These are phyloP conservation scores for Viola pubescens DNA, from an alignment of 441 rosid genomes.

Conservation along the genomic window DNA sequence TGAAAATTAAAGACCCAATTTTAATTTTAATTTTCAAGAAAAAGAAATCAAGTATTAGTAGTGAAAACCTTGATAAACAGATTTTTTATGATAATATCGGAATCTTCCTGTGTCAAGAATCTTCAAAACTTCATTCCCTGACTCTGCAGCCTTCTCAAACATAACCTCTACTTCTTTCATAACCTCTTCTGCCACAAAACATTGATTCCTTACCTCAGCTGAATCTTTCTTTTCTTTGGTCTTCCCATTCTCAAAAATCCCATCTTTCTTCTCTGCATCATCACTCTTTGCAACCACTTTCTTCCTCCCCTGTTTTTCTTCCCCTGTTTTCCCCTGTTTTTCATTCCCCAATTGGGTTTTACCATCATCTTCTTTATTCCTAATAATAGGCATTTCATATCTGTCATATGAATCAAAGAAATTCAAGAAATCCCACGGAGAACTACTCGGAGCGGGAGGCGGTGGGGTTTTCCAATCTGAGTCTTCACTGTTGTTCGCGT, in stretches of 20 bases:
- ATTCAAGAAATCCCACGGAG: conserved; percentile 73
- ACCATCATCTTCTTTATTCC: conserved; percentile 54
- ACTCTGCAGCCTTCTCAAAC: conserved; percentile 63
- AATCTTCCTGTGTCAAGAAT: conserved; percentile 78
- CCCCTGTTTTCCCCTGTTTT: conserved; percentile 19
- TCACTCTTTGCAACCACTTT: conserved; percentile 21
- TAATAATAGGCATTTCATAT: conserved; percentile 43
- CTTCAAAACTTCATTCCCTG: conserved; percentile 62
- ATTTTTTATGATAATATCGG: conserved; percentile 55
- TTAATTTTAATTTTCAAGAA: not conserved
- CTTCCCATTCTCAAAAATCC: conserved; percentile 24
- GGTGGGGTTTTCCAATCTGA: conserved; percentile 67
- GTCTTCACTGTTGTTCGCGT: conserved; percentile 30
- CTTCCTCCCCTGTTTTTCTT: conserved; percentile 11
- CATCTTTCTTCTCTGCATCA: conserved; percentile 38
- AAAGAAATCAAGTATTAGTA: not conserved
- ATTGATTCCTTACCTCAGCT: conserved; percentile 11
- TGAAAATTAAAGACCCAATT: not conserved
- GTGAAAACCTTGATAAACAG: conserved; percentile 23
- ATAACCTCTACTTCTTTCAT: conserved; percentile 39
- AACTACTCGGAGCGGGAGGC: conserved; percentile 61
- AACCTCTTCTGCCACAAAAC: conserved; percentile 11
- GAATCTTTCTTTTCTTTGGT: conserved; percentile 29
- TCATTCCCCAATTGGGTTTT: conserved; percentile 41
- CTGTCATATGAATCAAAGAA: conserved; percentile 44